These are phyloP conservation scores for Penstemon eatonii DNA, from an alignment of 257 asterid genomes.

Conservation along the genomic window DNA sequence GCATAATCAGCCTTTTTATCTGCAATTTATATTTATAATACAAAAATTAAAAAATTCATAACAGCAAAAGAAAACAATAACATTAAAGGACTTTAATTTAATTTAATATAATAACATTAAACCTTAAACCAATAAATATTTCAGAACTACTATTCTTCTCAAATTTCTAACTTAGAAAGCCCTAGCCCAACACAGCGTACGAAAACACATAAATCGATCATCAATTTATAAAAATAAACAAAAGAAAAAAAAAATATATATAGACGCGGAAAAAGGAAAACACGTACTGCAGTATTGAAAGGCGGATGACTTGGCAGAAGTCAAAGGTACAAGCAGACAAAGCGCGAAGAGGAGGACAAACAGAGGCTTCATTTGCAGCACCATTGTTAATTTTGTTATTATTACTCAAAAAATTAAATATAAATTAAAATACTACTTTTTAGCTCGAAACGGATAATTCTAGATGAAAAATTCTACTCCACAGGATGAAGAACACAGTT, in stretches of 20 bases:
- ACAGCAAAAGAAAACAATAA: neutral
- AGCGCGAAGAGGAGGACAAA: conserved; percentile 32
- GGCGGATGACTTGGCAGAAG: conserved; percentile 36
- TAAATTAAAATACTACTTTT: neutral
- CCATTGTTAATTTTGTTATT: conserved; percentile 10
- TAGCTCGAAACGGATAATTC: conserved; percentile 12
- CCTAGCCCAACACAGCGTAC: neutral
- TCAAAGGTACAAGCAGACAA: conserved; percentile 36
- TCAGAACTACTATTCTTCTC: neutral
- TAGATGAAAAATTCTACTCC: conserved; percentile 1
- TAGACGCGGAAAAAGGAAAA: neutral
- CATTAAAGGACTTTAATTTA: neutral
- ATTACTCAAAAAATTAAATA: too few relatives aligned
- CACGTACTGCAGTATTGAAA: conserved; percentile 50
- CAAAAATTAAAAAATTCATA: neutral
- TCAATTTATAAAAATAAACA: neutral
- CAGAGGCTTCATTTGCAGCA: conserved; percentile 40
- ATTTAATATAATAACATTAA: neutral
- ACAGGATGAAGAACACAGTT: neutral
- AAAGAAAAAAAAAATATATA: conserved; percentile 1
- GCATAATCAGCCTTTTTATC: conserved; percentile 52
- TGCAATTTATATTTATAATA: conserved; percentile 32
- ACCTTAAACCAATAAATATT: neutral
- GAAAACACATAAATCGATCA: neutral
- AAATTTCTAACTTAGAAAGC: too few relatives aligned